phyloP scores from a whole-genome alignment of 306 rosid species.

The Pyrus communis region DNA sequence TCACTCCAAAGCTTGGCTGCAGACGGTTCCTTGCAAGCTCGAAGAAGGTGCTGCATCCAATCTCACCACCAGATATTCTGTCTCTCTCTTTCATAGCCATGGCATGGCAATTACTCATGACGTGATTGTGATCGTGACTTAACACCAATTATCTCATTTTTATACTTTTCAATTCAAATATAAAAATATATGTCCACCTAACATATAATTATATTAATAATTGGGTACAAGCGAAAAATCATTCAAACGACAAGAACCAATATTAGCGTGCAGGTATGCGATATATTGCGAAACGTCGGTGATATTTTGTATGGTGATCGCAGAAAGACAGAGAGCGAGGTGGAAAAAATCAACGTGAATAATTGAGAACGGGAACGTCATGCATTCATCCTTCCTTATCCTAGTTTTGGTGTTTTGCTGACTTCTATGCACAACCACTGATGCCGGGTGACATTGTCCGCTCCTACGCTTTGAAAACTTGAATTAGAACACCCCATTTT shows the following conservation, averaged over 20 bases:
- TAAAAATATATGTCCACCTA: too few species aligned
- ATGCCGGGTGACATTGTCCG: slow-evolving; percentile 8
- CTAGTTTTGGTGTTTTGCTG: slow-evolving; percentile 26
- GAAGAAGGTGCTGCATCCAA: slow-evolving; percentile 71
- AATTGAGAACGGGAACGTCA: slow-evolving; percentile 37
- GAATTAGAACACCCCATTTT: background rate
- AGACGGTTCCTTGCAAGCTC: slow-evolving; percentile 70
- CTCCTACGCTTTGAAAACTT: background rate
- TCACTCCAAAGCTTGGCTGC: slow-evolving; percentile 68
- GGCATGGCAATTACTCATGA: too few species aligned
- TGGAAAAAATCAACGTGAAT: background rate
- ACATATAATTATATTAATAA: too few species aligned
- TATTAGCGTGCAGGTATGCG: too few species aligned
- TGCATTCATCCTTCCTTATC: slow-evolving; percentile 38
- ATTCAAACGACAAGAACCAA: too few species aligned
- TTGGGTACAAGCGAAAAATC: too few species aligned
- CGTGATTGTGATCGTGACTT: too few species aligned
- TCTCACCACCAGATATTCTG: slow-evolving; percentile 31
- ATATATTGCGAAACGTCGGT: too few species aligned
- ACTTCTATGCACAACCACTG: slow-evolving; percentile 6
- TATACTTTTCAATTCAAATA: too few species aligned
- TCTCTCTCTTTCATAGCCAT: too few species aligned
- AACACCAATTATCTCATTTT: too few species aligned
- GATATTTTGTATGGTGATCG: too few species aligned
- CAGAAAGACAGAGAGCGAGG: background rate